Percentiles rank a stretch among this genome's conserved stretches.
These are phyloP conservation scores for Neofusicoccum kwambonambiense DNA, from an alignment of 2,329 filamentous ascomycete genomes.

Conservation along the genomic window DNA sequence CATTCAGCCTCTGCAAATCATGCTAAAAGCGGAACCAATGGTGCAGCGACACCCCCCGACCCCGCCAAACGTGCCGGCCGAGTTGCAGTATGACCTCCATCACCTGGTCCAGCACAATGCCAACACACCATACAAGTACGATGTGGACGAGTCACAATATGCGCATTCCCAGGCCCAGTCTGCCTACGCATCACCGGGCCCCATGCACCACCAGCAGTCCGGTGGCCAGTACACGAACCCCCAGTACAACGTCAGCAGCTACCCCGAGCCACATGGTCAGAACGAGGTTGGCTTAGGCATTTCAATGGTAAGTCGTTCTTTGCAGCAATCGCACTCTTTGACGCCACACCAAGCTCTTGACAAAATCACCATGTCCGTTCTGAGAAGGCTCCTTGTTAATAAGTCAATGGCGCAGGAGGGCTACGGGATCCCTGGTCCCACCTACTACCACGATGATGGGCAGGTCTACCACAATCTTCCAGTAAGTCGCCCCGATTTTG, in stretches of 20 bases:
- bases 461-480: slow-evolving; percentile 26
- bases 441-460: slow-evolving; percentile 28
- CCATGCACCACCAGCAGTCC: slow-evolving; percentile 29
- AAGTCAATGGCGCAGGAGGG: slow-evolving; percentile 31
- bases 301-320: slow-evolving; percentile 15
- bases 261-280: slow-evolving; percentile 21
- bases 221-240: slow-evolving; percentile 14
- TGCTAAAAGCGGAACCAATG: slow-evolving; percentile 31
- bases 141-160: slow-evolving; percentile 27
- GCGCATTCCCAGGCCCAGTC: slow-evolving; percentile 17
- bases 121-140: slow-evolving; percentile 35
- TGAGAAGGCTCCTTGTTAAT: slow-evolving; percentile 3
- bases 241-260: slow-evolving; percentile 28
- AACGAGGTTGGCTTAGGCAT: slow-evolving; percentile 23
- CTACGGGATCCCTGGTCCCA: slow-evolving; percentile 27
- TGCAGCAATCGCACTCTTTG: neutral
- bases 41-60: slow-evolving; percentile 39
- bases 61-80: slow-evolving; percentile 31
- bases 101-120: slow-evolving; percentile 46
- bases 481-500: slow-evolving; percentile 23
- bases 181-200: slow-evolving; percentile 31
- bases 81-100: slow-evolving; percentile 39
- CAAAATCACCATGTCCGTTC: neutral
- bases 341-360: neutral
- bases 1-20: neutral